Base-by-base conservation (phyloP, 1,284 basidiomycete species). In the Meira miltonrushii region DNA sequence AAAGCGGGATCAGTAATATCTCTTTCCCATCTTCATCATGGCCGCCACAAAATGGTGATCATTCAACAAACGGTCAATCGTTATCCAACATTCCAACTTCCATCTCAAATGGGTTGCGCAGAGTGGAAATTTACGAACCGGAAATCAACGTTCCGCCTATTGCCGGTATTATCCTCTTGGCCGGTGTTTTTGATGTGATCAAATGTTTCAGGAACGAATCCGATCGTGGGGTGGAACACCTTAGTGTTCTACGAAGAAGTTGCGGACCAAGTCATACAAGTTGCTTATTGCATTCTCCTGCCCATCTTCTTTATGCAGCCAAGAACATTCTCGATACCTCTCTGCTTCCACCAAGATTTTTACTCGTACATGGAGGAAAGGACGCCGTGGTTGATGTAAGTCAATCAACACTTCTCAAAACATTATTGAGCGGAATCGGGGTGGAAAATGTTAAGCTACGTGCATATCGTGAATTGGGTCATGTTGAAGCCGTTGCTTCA, bases 171-270 rank as follows among this genome's bases (percentile, higher is more conserved):
- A 78, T 80, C 39, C 67, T 80, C 46, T 62, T 80, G 8, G 69
- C 77, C 1, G 79, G 79, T 7, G 64, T 80, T n/a, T 69, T 71
- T 41, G 80, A 81, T 62, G 75, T 80, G 11, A 77, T 80, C 64
- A 79, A 79, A 55, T 78, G 78, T 23, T 79, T 73, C 52, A 57
- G 69, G 8, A 75, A 57, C 65, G 78, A 80, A 52, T 69, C 75
- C 23, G 68, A 72, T 43, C 67, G 67, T 17, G 79, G 77, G 37
- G 63, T 79, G 12, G 80, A 81, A 61, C 78, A 80, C 51, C 61
- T 81, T n/a, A 71, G 69, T 37, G 72, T 77, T 13, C 66, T 79
- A 1, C 68, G 80, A 0, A 68, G 80, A 9, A 66, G 69, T 11
- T 69, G 76, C 15, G 80, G 80, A 1, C 77, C 78, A 5, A 66